Evolutionary conservation across 257 asterid species (phyloP).

Genomic region (Rhazya stricta): DNA sequence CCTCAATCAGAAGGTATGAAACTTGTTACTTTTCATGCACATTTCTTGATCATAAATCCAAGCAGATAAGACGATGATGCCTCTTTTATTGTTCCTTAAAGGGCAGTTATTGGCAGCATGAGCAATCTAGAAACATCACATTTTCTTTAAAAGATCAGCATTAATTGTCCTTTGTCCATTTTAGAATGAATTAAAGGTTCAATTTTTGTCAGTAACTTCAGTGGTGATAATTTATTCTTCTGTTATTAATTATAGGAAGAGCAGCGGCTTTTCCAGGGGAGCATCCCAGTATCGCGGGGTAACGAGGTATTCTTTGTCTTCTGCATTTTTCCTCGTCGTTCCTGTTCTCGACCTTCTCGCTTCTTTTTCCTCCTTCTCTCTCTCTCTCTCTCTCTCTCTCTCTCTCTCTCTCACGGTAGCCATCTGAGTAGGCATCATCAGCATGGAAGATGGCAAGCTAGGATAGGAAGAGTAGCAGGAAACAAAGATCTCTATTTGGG

Average conservation of each 20-base stretch:
- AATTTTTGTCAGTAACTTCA: background rate
- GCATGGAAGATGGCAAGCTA: conserved; percentile 96
- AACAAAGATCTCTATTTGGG: conserved; percentile 92
- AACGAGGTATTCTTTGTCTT: conserved; percentile 46
- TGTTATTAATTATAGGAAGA: conserved; percentile 44
- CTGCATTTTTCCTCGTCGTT: background rate
- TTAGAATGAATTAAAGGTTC: background rate
- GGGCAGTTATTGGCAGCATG: too few relatives aligned
- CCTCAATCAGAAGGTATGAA: conserved; percentile 73
- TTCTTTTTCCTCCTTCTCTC: background rate
- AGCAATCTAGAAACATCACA: too few relatives aligned
- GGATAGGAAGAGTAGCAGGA: conserved; percentile 94
- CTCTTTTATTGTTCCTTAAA: too few relatives aligned
- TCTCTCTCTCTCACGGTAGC: conserved; percentile 14
- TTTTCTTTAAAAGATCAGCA: too few relatives aligned
- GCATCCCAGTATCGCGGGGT: conserved; percentile 94
- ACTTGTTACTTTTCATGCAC: background rate
- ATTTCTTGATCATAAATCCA: too few relatives aligned
- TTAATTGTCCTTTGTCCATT: background rate
- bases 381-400: conserved; percentile 3
- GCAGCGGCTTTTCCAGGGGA: conserved; percentile 91
- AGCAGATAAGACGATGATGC: too few relatives aligned
- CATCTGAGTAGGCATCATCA: conserved; percentile 72
- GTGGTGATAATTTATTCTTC: background rate
- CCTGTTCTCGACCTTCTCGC: background rate